phyloP scores from a whole-genome alignment of 2,329 filamentous ascomycete species.

The Aspergillus phoenicis region DNA sequence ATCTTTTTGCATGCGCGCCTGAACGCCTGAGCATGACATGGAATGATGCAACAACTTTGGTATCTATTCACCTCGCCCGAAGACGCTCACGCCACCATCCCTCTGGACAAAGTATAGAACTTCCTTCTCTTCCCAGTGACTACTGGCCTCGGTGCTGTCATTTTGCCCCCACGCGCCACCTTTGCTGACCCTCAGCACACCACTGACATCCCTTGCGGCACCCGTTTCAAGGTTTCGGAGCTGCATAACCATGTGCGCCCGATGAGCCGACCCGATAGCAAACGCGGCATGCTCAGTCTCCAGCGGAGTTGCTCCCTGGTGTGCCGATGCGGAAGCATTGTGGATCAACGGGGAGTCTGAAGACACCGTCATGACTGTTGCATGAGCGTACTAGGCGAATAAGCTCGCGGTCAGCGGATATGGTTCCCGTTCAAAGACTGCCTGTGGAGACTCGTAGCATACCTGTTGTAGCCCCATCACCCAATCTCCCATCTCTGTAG shows the following conservation, averaged over 20 bases:
- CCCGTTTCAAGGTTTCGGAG: constrained; percentile 81
- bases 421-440: neutral
- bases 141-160: constrained; percentile 31
- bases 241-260: constrained; percentile 70
- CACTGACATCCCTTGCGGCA: constrained; percentile 86
- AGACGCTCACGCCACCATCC: constrained; percentile 79
- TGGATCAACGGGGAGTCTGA: constrained; percentile 73
- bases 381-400: constrained; percentile 58
- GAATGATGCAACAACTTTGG: neutral
- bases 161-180: constrained; percentile 50
- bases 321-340: constrained; percentile 37
- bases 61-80: constrained; percentile 71
- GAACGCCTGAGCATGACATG: constrained; percentile 8
- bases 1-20: constrained; percentile 7
- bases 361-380: constrained; percentile 68
- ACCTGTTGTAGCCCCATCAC: constrained; percentile 66
- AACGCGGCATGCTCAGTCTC: constrained; percentile 74
- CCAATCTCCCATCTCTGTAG: constrained; percentile 55
- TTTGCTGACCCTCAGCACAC: constrained; percentile 75
- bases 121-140: constrained; percentile 61
- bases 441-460: constrained; percentile 33
- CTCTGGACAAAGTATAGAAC: constrained; percentile 77
- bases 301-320: constrained; percentile 61
- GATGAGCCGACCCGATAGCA: constrained; percentile 71
- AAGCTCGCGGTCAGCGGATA: constrained; percentile 13